These are phyloP conservation scores for Phytopythium kandeliae DNA, from an alignment of 352 stramenopile genomes.

Conservation along the genomic window DNA sequence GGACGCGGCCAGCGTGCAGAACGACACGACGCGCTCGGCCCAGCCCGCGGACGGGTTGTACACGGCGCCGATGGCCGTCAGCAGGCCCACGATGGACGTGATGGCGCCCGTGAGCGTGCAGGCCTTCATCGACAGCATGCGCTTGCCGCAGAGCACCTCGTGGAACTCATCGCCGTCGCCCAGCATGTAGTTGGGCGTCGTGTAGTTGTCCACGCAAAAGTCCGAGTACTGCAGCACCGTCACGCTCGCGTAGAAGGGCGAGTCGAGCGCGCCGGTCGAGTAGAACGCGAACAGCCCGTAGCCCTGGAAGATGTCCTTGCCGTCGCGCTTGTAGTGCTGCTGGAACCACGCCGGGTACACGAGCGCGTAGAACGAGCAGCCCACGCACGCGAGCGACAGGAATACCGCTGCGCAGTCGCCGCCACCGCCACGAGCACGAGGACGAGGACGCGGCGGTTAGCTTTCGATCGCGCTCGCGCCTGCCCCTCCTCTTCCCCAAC, in stretches of 20 bases:
- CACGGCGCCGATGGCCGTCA: slow-evolving; percentile 63
- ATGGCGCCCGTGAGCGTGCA: slow-evolving; percentile 56
- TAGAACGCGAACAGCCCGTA: slow-evolving; percentile 83
- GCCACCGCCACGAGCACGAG: too few relatives aligned
- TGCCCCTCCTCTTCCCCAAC: too few relatives aligned
- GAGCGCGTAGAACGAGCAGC: slow-evolving; percentile 74
- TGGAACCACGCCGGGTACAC: slow-evolving; percentile 84
- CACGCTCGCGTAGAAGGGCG: slow-evolving; percentile 74
- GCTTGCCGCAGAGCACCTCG: slow-evolving; percentile 60
- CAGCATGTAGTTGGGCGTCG: slow-evolving; percentile 79
- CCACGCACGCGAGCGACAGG: slow-evolving; percentile 67
- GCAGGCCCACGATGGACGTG: slow-evolving; percentile 50
- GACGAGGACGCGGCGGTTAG: too few relatives aligned
- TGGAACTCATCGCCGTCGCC: slow-evolving; percentile 70
- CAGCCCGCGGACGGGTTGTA: slow-evolving; percentile 73
- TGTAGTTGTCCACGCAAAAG: slow-evolving; percentile 49
- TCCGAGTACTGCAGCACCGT: slow-evolving; percentile 75
- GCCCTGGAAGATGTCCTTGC: slow-evolving; percentile 69
- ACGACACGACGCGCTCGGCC: slow-evolving; percentile 70
- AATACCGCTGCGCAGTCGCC: slow-evolving; percentile 49
- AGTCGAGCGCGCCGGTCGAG: slow-evolving; percentile 63
- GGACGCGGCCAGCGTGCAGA: slow-evolving; percentile 78
- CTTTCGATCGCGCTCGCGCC: not conserved
- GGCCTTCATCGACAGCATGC: slow-evolving; percentile 64
- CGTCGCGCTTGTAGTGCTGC: slow-evolving; percentile 74